Conservation (phyloP, 192 early-diverging fungal species). For the Mycoemilia scoparia region DNA sequence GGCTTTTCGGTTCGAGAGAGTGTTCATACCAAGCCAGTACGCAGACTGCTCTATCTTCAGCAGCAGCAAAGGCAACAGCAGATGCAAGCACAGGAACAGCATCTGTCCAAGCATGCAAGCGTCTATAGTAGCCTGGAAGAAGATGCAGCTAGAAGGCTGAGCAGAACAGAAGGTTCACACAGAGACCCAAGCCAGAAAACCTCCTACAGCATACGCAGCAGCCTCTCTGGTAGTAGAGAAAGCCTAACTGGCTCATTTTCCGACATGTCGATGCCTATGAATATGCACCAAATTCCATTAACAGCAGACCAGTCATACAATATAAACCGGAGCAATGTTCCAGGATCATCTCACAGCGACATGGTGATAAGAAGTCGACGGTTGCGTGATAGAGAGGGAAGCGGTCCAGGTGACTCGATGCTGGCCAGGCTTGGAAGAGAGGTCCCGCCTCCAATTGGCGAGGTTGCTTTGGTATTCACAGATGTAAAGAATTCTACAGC, state of each 20-base stretch:
- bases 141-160: constrained; percentile 17
- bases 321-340: too few species aligned
- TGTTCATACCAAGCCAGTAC: too few species aligned
- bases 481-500: constrained; percentile 89
- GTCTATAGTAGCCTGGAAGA: background rate
- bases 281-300: too few species aligned
- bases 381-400: constrained; percentile 23
- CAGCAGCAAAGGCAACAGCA: too few species aligned
- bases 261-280: constrained; percentile 8
- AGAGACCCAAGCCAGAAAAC: constrained; percentile 6
- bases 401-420: constrained; percentile 29
- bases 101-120: constrained; percentile 25
- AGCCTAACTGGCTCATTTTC: too few species aligned
- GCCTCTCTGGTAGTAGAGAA: constrained; percentile 21
- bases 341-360: too few species aligned
- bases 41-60: too few species aligned
- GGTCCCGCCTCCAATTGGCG: constrained; percentile 63
- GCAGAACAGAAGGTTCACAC: constrained; percentile 13
- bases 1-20: constrained; percentile 31
- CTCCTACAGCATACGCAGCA: constrained; percentile 19
- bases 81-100: constrained; percentile 20
- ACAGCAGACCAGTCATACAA: too few species aligned
- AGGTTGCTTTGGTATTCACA: constrained; percentile 76
- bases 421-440: constrained; percentile 50
- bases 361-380: constrained; percentile 24